These are phyloP conservation scores for Nicotiana undulata DNA, from an alignment of 257 asterid species.

Conservation along the genomic window DNA sequence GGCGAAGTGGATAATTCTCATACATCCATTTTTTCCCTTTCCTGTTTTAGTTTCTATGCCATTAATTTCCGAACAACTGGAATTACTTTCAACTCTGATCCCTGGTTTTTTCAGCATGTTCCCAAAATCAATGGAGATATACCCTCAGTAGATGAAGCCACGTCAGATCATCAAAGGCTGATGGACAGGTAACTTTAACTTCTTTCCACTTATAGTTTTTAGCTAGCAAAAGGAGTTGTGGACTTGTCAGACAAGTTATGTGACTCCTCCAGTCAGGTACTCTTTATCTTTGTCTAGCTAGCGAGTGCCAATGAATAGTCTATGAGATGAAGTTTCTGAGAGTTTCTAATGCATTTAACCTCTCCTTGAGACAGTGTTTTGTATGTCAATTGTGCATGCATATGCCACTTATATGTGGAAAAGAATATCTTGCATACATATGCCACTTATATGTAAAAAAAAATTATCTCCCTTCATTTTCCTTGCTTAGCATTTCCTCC, in stretches of 20 bases:
- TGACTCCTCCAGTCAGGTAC: background rate
- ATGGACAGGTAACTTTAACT: conserved; percentile 48
- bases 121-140: conserved; percentile 85
- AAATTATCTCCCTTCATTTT: background rate
- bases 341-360: background rate
- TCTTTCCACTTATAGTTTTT: background rate
- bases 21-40: background rate
- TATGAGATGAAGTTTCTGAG: background rate
- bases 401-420: too few species aligned
- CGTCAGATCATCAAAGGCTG: conserved; percentile 74
- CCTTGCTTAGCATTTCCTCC: background rate
- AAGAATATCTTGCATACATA: too few species aligned
- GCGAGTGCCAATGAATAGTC: background rate
- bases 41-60: background rate
- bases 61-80: background rate
- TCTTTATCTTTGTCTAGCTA: background rate
- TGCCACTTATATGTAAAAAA: too few species aligned
- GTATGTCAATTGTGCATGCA: background rate
- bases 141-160: conserved; percentile 81
- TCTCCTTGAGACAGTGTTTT: background rate
- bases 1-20: background rate
- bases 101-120: conserved; percentile 46
- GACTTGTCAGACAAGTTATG: background rate
- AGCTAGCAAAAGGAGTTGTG: background rate
- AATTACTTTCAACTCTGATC: background rate